A percentile compares a stretch with the other conserved stretches of the same genome.
Conservation (phyloP, 257 asterid species). For the Scutellaria barbata region DNA sequence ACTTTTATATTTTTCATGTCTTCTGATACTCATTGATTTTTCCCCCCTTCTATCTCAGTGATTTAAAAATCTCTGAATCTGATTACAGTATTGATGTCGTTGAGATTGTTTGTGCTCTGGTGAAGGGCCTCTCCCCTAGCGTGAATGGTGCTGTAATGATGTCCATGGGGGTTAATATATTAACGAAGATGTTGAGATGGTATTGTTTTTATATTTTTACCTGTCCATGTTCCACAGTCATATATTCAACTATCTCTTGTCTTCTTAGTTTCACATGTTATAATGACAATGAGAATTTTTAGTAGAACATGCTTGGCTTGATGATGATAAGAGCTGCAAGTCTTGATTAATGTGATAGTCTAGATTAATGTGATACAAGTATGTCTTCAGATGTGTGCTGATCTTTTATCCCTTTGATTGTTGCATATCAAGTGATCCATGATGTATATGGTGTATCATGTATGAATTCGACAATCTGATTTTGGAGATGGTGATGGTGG, state of each 20-base stretch:
- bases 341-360: conserved; percentile 16
- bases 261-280: conserved; percentile 16
- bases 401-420: conserved; percentile 13
- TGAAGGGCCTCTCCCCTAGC: conserved; percentile 66
- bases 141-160: conserved; percentile 64
- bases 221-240: conserved; percentile 14
- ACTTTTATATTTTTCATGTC: conserved; percentile 13
- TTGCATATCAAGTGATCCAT: conserved; percentile 8
- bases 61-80: conserved; percentile 31
- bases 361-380: conserved; percentile 12
- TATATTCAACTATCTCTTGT: conserved; percentile 1
- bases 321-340: conserved; percentile 23
- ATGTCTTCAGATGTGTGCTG: neutral
- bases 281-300: neutral
- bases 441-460: conserved; percentile 4
- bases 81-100: conserved; percentile 72
- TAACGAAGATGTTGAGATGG: conserved; percentile 92
- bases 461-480: neutral
- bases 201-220: conserved; percentile 36
- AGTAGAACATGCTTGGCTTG: conserved; percentile 23
- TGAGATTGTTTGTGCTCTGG: conserved; percentile 73
- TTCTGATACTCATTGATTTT: conserved; percentile 24
- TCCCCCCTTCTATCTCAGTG: conserved; percentile 25
- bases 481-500: conserved; percentile 14
- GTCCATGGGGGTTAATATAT: conserved; percentile 78